Evolutionary conservation across 805 yeast species (phyloP), one percentile per base, ranked within the genome.

Genomic region (Yamadazyma paraphyllophila): DNA sequence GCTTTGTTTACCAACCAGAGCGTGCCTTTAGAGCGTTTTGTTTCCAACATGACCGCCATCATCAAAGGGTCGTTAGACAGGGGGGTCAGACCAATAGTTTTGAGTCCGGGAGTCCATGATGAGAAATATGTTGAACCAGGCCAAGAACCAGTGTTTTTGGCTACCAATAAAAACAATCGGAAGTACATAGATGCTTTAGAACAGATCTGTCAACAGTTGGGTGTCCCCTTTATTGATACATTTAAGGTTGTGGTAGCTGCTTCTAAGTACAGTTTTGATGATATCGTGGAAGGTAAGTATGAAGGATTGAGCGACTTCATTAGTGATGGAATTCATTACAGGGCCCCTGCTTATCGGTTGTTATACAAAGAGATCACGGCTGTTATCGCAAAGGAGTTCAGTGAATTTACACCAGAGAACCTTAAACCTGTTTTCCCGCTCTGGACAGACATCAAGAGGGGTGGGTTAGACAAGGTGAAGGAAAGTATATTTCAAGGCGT

Each of bases 21-120:
- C 16, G 88, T 88, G 9, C 77, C 79, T 1, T 14, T 83, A 3
- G 74, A 62, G 0, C 66, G 74, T 46, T 88, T 65, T 57, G 46
- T 61, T 15, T 63, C 59, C 12, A 89, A 89, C 56, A 66, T 77
- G 49, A 55, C 52, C 24, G 44, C 49, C 9, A 51, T 88, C 55
- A 66, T 81, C 11, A 52, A 65, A 6, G 50, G 70, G 48, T 70
- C 77, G 26, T 51, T 58, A 16, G 59, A 56, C 1, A 61, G 74
- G 43, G 72, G 67, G 2, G 77, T 84, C 43, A 74, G 73, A 31
- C 69, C 81, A 0, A 68, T 88, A 13, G 54, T 87, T 1, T 72
- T 88, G 7, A 81, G 88, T 0, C 89, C 92, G 0, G 84, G 77
- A 0, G 58, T 77, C 11, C 81, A 80, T 51, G 82, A 81, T 57